Evolutionary conservation across 306 rosid genomes (phyloP).

Genomic region (Quillaja saponaria): DNA sequence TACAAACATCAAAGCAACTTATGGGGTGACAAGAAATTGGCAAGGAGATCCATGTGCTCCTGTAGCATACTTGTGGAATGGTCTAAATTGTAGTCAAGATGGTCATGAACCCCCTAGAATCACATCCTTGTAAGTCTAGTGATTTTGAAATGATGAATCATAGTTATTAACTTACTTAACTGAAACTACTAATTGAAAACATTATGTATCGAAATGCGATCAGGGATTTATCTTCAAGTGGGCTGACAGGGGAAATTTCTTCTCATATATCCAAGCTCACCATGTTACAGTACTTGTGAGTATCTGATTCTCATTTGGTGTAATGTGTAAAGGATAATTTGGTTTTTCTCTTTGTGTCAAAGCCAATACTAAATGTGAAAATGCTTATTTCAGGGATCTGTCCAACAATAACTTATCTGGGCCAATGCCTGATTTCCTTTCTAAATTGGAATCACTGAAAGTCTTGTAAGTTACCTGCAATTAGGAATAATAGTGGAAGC

Average conservation of each 20-base stretch:
- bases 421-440: constrained; percentile 35
- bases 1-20: constrained; percentile 48
- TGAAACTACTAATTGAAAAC: too few relatives aligned
- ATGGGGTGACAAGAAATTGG: constrained; percentile 52
- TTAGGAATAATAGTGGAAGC: not conserved
- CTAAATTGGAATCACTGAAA: constrained; percentile 27
- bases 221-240: constrained; percentile 52
- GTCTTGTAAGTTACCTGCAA: constrained; percentile 45
- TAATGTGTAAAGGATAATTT: not conserved
- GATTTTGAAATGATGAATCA: too few relatives aligned
- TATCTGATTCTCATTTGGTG: not conserved
- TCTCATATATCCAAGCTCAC: constrained; percentile 37
- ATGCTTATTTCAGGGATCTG: constrained; percentile 47
- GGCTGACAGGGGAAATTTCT: constrained; percentile 42
- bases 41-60: constrained; percentile 68
- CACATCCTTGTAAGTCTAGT: constrained; percentile 47
- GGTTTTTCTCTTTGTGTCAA: not conserved
- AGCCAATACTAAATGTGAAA: constrained; percentile 5
- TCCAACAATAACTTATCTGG: constrained; percentile 55
- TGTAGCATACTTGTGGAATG: constrained; percentile 44
- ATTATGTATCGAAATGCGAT: too few relatives aligned
- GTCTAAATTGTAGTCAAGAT: constrained; percentile 45
- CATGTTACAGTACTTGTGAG: constrained; percentile 52
- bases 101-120: constrained; percentile 39
- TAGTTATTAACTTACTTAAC: too few relatives aligned